Evolutionary conservation across 495 filamentous ascomycete genomes (phyloP).

Genomic region (Neurospora hispaniola): DNA sequence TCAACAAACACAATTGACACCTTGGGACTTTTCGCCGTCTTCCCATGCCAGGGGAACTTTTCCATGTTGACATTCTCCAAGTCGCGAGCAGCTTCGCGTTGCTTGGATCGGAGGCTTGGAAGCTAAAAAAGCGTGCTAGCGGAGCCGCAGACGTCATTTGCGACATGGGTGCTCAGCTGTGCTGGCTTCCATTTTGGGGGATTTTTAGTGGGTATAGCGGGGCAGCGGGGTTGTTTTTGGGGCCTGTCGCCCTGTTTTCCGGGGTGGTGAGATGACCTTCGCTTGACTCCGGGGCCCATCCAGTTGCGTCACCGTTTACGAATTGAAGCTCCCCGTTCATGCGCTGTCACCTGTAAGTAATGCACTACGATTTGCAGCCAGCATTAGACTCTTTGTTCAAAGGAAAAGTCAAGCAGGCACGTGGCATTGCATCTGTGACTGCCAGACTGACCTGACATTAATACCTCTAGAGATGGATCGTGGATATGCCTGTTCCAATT

Average conservation of each 20-base stretch:
- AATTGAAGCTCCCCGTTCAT: not conserved
- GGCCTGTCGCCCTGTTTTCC: not conserved
- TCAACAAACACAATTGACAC: not conserved
- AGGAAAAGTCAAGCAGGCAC: not conserved
- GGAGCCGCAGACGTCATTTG: constrained; percentile 24
- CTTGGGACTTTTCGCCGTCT: not conserved
- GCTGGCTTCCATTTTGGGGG: not conserved
- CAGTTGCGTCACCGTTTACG: not conserved
- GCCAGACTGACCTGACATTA: not conserved
- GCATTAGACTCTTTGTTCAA: not conserved
- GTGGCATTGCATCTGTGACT: not conserved
- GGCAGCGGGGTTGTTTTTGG: not conserved
- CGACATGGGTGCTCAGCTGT: constrained; percentile 8
- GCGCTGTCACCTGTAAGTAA: not conserved
- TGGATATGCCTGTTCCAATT: not conserved
- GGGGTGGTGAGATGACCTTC: not conserved
- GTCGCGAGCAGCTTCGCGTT: not conserved
- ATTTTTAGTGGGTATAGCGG: not conserved
- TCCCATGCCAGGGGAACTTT: not conserved
- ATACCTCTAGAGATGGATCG: not conserved
- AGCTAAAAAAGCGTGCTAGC: not conserved
- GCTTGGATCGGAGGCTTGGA: not conserved
- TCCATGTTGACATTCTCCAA: not conserved
- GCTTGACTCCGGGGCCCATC: not conserved
- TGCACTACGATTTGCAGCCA: not conserved